phyloP scores from a whole-genome alignment of 306 rosid species.

The Canavalia ensiformis region DNA sequence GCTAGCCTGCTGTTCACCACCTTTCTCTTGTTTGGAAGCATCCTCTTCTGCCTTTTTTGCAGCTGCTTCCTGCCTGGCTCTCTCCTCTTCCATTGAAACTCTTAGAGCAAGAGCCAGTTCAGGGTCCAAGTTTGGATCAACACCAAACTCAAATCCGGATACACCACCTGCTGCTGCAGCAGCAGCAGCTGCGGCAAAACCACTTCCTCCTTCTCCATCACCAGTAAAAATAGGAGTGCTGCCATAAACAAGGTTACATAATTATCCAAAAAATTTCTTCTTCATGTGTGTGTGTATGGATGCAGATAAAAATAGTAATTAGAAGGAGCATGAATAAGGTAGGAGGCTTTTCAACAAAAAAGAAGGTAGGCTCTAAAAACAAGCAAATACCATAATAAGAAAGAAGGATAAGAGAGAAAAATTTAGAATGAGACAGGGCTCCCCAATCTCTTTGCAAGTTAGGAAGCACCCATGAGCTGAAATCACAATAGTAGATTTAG shows the following conservation, averaged over 20 bases:
- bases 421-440: conserved; percentile 13
- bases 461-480: background rate
- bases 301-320: conserved; percentile 5
- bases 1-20: conserved; percentile 72
- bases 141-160: conserved; percentile 97
- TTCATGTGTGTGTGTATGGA: background rate
- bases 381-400: too few species aligned
- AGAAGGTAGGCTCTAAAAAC: too few species aligned
- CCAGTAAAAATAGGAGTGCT: conserved; percentile 98
- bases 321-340: background rate
- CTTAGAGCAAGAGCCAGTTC: conserved; percentile 99
- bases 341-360: too few species aligned
- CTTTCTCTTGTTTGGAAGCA: conserved; percentile 78
- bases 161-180: conserved; percentile 93
- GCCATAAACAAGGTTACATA: conserved; percentile 46
- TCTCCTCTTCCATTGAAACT: conserved; percentile 99
- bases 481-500: conserved; percentile 1
- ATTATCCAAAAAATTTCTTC: conserved; percentile 23
- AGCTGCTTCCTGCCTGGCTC: conserved; percentile 99
- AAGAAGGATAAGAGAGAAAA: background rate
- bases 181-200: conserved; percentile 93
- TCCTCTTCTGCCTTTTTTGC: conserved; percentile 98
- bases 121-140: conserved; percentile 99
- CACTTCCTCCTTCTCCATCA: conserved; percentile 97
- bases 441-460: conserved; percentile 2